Percentiles rank a stretch among this genome's conserved stretches.
Evolutionary conservation across 805 yeast species (phyloP).

Genomic region (Yamadazyma sp.): DNA sequence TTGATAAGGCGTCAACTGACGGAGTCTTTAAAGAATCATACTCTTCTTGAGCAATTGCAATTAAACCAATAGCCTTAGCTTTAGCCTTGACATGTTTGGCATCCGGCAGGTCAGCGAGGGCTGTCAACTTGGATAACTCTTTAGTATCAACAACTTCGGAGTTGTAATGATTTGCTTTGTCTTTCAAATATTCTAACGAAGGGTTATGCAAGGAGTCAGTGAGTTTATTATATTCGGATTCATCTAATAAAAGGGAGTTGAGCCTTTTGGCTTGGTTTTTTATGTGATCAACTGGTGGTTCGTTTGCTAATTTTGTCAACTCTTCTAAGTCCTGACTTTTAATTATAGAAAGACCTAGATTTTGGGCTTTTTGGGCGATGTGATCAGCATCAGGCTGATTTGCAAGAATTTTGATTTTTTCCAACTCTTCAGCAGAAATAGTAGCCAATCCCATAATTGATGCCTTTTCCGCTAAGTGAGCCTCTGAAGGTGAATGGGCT

Average conservation of each 20-base stretch:
- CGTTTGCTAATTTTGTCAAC: conserved; percentile 9
- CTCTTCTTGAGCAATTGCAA: conserved; percentile 12
- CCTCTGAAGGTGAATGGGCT: conserved; percentile 15
- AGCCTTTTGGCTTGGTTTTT: conserved; percentile 1
- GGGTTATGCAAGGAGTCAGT: conserved; percentile 1
- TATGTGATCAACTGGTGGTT: conserved; percentile 9
- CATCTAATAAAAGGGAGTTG: not conserved
- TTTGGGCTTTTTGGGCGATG: conserved; percentile 13
- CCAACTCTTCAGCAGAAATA: conserved; percentile 10
- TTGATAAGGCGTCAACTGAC: conserved; percentile 9
- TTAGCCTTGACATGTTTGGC: conserved; percentile 17
- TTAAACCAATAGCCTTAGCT: conserved; percentile 15
- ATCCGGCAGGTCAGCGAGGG: conserved; percentile 5
- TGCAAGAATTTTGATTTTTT: not conserved
- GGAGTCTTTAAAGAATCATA: conserved; percentile 11
- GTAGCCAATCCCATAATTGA: conserved; percentile 9
- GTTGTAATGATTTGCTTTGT: conserved; percentile 9
- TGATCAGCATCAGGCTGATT: conserved; percentile 15
- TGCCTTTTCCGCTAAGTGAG: conserved; percentile 12
- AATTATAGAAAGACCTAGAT: conserved; percentile 13
- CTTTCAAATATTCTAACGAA: conserved; percentile 16
- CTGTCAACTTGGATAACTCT: conserved; percentile 1
- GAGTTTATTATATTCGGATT: conserved; percentile 3
- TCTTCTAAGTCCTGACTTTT: conserved; percentile 9
- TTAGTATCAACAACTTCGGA: conserved; percentile 1